A percentile compares a stretch with the other conserved stretches of the same genome.
These are phyloP conservation scores for Suhomyces yuchorum DNA, from an alignment of 1,139 yeast genomes.

Conservation along the genomic window DNA sequence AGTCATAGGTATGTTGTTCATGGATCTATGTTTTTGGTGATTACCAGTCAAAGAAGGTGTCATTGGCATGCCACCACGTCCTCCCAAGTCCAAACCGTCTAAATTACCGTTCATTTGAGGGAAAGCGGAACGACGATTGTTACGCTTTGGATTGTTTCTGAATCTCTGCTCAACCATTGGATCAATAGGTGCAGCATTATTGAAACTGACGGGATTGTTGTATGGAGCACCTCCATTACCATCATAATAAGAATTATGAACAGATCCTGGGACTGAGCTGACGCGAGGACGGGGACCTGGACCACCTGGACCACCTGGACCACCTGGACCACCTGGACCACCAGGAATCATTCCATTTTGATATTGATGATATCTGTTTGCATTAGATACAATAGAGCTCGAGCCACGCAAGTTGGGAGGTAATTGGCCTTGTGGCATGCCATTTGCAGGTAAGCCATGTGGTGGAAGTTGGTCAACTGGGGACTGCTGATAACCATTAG, in stretches of 20 bases:
- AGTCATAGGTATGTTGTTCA: slow-evolving; percentile 12
- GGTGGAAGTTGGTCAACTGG: slow-evolving; percentile 37
- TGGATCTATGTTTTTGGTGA: slow-evolving; percentile 20
- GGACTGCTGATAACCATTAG: slow-evolving; percentile 15
- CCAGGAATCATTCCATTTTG: slow-evolving; percentile 12
- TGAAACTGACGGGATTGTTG: slow-evolving; percentile 15
- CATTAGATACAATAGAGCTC: slow-evolving; percentile 18
- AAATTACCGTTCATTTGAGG: slow-evolving; percentile 37
- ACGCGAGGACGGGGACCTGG: slow-evolving; percentile 17
- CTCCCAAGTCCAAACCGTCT: slow-evolving; percentile 48
- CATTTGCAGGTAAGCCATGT: slow-evolving; percentile 41
- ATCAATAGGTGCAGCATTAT: slow-evolving; percentile 32
- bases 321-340: slow-evolving; percentile 6
- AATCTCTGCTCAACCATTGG: slow-evolving; percentile 31
- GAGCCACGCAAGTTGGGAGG: slow-evolving; percentile 30
- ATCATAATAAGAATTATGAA: slow-evolving; percentile 19
- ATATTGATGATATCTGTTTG: slow-evolving; percentile 20
- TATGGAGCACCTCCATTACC: slow-evolving; percentile 3
- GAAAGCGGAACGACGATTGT: slow-evolving; percentile 40
- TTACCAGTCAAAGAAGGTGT: slow-evolving; percentile 22
- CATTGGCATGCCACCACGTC: slow-evolving; percentile 54
- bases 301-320: background rate
- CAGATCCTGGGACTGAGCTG: slow-evolving; percentile 21
- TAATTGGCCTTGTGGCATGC: slow-evolving; percentile 31
- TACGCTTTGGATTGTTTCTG: slow-evolving; percentile 31